Percentiles rank a stretch among this genome's conserved stretches.
Evolutionary conservation across 768 basidiomycete species (phyloP).

Genomic region (Collybia sordida): DNA sequence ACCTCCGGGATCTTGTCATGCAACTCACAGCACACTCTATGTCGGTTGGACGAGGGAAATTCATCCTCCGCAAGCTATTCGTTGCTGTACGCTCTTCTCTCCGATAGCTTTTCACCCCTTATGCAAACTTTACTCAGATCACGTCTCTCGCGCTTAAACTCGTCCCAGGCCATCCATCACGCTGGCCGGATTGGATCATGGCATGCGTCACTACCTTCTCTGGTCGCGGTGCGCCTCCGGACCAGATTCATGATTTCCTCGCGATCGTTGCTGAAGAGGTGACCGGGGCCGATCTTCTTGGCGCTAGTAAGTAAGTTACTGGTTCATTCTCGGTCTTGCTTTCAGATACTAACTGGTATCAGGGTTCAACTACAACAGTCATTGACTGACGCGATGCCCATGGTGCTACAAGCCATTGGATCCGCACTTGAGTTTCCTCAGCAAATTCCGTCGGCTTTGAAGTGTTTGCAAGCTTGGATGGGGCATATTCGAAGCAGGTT

Average conservation of each 20-base stretch:
- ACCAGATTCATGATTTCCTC: constrained; percentile 71
- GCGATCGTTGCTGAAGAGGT: constrained; percentile 86
- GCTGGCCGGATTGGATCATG: constrained; percentile 79
- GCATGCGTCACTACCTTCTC: constrained; percentile 64
- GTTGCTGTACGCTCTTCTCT: constrained; percentile 62
- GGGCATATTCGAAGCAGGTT: constrained; percentile 44
- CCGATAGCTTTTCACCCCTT: constrained; percentile 8
- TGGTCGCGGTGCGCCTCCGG: constrained; percentile 52
- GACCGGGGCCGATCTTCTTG: constrained; percentile 70
- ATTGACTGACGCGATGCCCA: constrained; percentile 63
- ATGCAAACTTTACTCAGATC: constrained; percentile 36
- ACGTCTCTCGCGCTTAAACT: constrained; percentile 73
- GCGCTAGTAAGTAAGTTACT: constrained; percentile 63
- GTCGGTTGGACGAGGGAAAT: constrained; percentile 53
- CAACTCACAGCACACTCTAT: constrained; percentile 69
- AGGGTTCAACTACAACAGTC: constrained; percentile 68
- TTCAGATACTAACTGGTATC: neutral
- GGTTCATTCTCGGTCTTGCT: neutral
- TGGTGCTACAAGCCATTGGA: constrained; percentile 70
- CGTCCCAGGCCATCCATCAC: constrained; percentile 52
- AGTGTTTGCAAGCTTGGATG: constrained; percentile 86
- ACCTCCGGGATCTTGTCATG: constrained; percentile 66
- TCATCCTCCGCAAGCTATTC: constrained; percentile 85
- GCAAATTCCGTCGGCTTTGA: constrained; percentile 70
- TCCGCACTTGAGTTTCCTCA: constrained; percentile 46